Conservation (phyloP, 345 rosid species). For the Euphorbia lathyris region DNA sequence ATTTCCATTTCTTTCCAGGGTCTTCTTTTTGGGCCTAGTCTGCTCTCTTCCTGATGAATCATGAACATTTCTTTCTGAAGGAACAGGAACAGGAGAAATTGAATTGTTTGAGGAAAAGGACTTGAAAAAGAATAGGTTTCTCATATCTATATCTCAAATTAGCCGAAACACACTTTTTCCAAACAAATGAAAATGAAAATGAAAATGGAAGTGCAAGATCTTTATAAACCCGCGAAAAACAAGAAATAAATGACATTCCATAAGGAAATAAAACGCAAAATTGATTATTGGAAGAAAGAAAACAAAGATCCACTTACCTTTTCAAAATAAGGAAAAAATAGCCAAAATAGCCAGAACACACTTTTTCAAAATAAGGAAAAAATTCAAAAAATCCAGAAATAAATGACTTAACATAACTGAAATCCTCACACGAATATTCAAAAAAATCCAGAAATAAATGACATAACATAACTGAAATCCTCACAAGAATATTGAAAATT, state of each 20-base stretch:
- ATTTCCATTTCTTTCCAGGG: conserved; percentile 41
- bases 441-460: conserved; percentile 17
- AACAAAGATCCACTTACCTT: too few relatives aligned
- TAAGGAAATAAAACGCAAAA: too few relatives aligned
- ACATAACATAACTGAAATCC: conserved; percentile 19
- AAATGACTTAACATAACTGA: too few relatives aligned
- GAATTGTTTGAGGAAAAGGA: conserved; percentile 46
- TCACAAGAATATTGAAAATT: conserved; percentile 14
- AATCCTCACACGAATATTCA: too few relatives aligned
- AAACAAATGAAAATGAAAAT: not conserved
- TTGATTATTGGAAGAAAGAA: too few relatives aligned
- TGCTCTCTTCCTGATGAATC: conserved; percentile 66
- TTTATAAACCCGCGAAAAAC: not conserved
- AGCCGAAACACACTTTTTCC: not conserved
- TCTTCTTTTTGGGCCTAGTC: conserved; percentile 42
- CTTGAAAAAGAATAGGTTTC: conserved; percentile 79
- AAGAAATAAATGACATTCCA: too few relatives aligned
- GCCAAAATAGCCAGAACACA: too few relatives aligned
- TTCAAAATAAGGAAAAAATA: too few relatives aligned
- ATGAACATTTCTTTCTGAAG: conserved; percentile 31
- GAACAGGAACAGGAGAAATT: conserved; percentile 36
- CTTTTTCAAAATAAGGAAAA: too few relatives aligned
- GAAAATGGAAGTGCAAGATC: too few relatives aligned
- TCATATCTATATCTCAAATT: conserved; percentile 46
- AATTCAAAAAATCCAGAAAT: too few relatives aligned